A percentile compares a stretch with the other conserved stretches of the same genome.
Evolutionary conservation across 2,329 filamentous ascomycete species (phyloP).

Genomic region (Pestalotiopsis sp.): DNA sequence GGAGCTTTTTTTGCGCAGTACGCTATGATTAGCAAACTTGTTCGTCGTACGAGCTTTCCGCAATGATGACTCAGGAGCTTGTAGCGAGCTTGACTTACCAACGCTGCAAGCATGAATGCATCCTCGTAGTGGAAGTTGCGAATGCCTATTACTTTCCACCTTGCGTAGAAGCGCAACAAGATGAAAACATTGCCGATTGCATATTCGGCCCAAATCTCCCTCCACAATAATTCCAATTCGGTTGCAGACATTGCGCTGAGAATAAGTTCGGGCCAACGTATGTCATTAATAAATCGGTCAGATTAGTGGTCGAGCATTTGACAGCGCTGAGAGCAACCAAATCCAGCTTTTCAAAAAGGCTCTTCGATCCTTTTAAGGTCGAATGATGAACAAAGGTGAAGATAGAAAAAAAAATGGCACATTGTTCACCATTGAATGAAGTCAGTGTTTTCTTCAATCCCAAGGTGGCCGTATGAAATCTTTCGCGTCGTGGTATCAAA

Average conservation of each 20-base stretch:
- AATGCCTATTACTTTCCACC: slow-evolving; percentile 9
- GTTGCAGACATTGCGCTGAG: background rate
- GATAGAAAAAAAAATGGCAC: background rate
- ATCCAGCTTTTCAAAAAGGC: background rate
- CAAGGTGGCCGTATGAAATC: background rate
- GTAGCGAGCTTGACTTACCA: background rate
- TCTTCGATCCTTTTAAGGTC: background rate
- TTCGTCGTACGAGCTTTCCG: background rate
- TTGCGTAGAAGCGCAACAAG: slow-evolving; percentile 5
- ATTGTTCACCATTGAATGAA: background rate
- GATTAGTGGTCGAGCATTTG: background rate
- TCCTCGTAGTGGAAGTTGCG: slow-evolving; percentile 10
- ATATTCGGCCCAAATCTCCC: slow-evolving; percentile 13
- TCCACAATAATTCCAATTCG: background rate
- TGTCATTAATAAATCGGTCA: background rate
- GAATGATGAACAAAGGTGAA: background rate
- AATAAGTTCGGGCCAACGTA: background rate
- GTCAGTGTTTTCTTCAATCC: background rate
- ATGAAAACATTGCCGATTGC: slow-evolving; percentile 10
- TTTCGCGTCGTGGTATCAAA: background rate
- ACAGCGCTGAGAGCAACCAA: no score
- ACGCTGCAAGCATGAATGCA: background rate
- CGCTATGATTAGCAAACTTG: background rate
- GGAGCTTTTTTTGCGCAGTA: background rate
- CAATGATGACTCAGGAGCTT: background rate